Evolutionary conservation across 2,329 filamentous ascomycete genomes (phyloP).

Genomic region (Dryadomyces quercus-mongolicae): DNA sequence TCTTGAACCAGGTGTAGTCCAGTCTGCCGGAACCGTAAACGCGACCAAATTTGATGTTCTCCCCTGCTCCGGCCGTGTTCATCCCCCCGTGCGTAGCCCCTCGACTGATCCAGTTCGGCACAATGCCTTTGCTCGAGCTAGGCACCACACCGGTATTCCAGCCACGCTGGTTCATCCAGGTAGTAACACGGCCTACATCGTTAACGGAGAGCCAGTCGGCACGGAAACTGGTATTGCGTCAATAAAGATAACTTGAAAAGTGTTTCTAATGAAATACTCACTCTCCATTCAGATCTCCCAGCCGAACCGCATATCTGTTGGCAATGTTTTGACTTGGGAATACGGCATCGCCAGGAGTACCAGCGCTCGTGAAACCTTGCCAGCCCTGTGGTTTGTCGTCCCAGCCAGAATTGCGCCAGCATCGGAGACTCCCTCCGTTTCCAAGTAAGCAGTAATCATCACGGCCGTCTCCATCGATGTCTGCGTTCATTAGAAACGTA

Average conservation of each 20-base stretch:
- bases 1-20: neutral
- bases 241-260: neutral
- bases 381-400: constrained; percentile 14
- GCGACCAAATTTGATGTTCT: constrained; percentile 15
- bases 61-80: neutral
- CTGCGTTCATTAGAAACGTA: neutral
- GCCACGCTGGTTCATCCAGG: neutral
- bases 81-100: neutral
- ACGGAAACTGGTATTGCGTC: neutral
- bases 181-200: neutral
- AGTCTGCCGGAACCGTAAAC: constrained; percentile 11
- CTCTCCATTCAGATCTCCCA: neutral
- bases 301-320: neutral
- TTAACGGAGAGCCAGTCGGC: neutral
- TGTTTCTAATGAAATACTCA: neutral
- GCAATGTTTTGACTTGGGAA: neutral
- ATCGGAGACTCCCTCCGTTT: constrained; percentile 4
- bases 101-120: neutral
- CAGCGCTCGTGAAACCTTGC: neutral
- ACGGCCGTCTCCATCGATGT: constrained; percentile 13
- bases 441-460: constrained; percentile 6
- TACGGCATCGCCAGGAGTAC: neutral
- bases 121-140: neutral
- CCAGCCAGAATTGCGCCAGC: constrained; percentile 21
- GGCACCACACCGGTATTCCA: neutral